These are phyloP conservation scores for Vanrija humicola DNA, from an alignment of 1,284 basidiomycete genomes.

Conservation along the genomic window DNA sequence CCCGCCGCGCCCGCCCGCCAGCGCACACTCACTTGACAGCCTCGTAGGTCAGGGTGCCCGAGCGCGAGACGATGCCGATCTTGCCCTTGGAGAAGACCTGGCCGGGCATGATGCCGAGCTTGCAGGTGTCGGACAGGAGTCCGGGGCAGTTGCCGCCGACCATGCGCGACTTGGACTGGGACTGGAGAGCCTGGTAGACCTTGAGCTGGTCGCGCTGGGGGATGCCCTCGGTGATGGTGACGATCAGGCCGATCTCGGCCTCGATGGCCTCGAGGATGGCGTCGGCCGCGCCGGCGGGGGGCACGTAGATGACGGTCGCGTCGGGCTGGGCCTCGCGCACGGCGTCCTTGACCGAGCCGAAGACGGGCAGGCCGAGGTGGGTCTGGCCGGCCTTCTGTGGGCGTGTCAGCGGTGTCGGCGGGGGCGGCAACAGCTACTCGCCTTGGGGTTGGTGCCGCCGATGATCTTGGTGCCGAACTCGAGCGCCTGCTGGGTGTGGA, in stretches of 20 bases:
- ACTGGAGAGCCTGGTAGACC: constrained; percentile 88
- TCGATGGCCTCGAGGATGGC: constrained; percentile 97
- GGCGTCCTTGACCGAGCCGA: constrained; percentile 87
- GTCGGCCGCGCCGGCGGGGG: constrained; percentile 85
- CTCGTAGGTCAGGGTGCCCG: constrained; percentile 65
- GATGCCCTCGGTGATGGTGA: constrained; percentile 96
- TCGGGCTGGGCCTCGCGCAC: constrained; percentile 79
- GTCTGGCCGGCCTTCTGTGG: constrained; percentile 81
- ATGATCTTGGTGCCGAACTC: constrained; percentile 91
- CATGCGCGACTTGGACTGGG: constrained; percentile 90
- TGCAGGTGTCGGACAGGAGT: constrained; percentile 95
- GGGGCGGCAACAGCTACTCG: constrained; percentile 10
- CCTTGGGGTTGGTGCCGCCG: constrained; percentile 91
- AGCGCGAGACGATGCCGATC: constrained; percentile 94
- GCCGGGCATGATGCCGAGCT: constrained; percentile 99
- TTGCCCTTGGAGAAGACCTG: constrained; percentile 95
- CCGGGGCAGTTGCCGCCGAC: constrained; percentile 94
- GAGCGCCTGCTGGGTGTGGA: constrained; percentile 92
- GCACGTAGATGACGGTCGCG: constrained; percentile 92
- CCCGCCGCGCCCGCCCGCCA: too few relatives aligned
- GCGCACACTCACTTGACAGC: constrained; percentile 47
- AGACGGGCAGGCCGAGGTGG: constrained; percentile 93
- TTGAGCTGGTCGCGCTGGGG: constrained; percentile 93
- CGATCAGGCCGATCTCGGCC: constrained; percentile 92
- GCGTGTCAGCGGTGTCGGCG: constrained; percentile 3